Evolutionary conservation across 305 asterid genomes (phyloP).

Genomic region (Salvia sclarea): DNA sequence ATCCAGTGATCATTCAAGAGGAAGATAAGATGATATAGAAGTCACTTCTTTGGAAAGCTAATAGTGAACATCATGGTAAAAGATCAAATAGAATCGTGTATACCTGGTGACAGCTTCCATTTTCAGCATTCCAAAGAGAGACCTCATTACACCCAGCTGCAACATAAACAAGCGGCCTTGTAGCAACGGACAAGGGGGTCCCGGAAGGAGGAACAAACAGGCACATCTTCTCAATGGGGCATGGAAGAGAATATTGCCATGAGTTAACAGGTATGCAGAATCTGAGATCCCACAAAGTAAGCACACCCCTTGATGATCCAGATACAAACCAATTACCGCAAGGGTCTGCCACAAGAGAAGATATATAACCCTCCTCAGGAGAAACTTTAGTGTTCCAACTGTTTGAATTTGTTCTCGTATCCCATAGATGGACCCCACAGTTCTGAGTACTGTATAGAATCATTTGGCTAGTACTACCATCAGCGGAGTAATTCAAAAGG

Average conservation of each 20-base stretch:
- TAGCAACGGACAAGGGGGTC: constrained; percentile 74
- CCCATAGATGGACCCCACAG: constrained; percentile 94
- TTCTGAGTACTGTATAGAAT: constrained; percentile 83
- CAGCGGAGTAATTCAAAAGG: constrained; percentile 82
- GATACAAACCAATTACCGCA: constrained; percentile 99
- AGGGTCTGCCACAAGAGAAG: constrained; percentile 89
- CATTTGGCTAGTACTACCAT: constrained; percentile 67
- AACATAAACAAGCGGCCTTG: constrained; percentile 93
- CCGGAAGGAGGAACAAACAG: constrained; percentile 89
- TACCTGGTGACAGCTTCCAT: constrained; percentile 99
- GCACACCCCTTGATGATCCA: constrained; percentile 97
- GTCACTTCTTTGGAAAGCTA: constrained; percentile 6
- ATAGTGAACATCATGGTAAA: constrained; percentile 16
- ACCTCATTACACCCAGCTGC: constrained; percentile 98
- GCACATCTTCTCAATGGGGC: constrained; percentile 91
- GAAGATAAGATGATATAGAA: constrained; percentile 14
- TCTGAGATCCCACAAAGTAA: constrained; percentile 98
- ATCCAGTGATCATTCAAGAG: constrained; percentile 9
- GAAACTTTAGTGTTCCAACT: constrained; percentile 79
- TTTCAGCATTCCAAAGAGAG: constrained; percentile 99
- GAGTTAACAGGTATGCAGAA: constrained; percentile 94
- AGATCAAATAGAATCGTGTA: constrained; percentile 16
- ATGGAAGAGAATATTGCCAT: constrained; percentile 84
- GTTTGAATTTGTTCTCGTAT: constrained; percentile 70
- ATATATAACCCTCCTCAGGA: constrained; percentile 87